Base-by-base conservation (phyloP, 352 stramenopile genomes). In the Lagenidium sp. region DNA sequence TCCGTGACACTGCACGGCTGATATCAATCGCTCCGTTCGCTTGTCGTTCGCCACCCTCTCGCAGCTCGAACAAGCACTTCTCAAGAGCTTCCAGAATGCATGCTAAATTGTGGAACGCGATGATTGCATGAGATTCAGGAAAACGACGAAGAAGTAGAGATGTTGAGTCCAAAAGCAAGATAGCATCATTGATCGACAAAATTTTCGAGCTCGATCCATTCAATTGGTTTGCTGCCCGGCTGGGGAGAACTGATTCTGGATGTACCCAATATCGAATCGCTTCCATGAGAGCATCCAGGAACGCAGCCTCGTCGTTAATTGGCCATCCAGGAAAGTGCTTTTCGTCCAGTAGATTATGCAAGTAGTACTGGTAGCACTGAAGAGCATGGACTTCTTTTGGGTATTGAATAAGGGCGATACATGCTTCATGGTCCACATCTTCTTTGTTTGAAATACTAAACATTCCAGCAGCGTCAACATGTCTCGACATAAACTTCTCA, bases 321-420 rank as follows among this genome's bases (percentile, higher is more conserved):
- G 78, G 74, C 81, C 81, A 94, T n/a, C 77, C 77, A n/a, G 81
- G 81, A 47, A 89, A 94, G 29, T 75, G 66, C 41, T 86, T 76
- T 39, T 92, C 81, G 39, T 94, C 78, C 19, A 94, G 47, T 19
- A 94, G 51, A 42, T 94, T 94, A 55, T 90, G 74, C 18, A 94
- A 45, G 19, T 94, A 94, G 50, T 94, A 94, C 51, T 91, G 78
- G 37, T 94, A 89, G 52, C 76, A 88, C 52, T 94, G 81, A 8
- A 94, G 59, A 19, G 74, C 76, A 37, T 94, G 80, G 4, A 91
- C 81, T 66, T 94, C 72, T 24, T 76, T 66, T 26, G 81, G 81
- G 39, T 94, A 94, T 46, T 86, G 55, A 19, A 93, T 91, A 15
- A 90, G 41, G 21, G 81, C 63, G 36, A 86, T 78, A 36, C 73